Evolutionary conservation across 345 rosid species (phyloP).

Genomic region (Diplotaxis tenuifolia): DNA sequence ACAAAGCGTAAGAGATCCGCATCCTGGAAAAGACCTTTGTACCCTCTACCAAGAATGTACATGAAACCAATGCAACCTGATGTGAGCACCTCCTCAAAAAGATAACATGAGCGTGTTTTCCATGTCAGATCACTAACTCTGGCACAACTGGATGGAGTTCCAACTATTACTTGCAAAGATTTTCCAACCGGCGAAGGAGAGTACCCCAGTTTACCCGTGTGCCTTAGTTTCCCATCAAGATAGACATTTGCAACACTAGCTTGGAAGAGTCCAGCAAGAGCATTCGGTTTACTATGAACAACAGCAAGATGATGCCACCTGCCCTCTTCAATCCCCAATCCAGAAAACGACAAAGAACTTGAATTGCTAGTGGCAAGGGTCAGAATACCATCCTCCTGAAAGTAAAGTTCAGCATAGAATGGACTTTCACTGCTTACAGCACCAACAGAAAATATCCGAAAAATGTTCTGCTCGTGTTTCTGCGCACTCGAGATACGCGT

Average conservation of each 20-base stretch:
- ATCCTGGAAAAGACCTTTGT: constrained; percentile 97
- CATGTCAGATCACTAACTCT: constrained; percentile 79
- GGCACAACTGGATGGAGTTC: constrained; percentile 80
- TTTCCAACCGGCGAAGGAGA: constrained; percentile 96
- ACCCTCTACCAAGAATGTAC: constrained; percentile 97
- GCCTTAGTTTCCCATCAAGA: constrained; percentile 93
- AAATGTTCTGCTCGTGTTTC: constrained; percentile 58
- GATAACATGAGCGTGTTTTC: constrained; percentile 96
- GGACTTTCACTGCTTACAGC: constrained; percentile 67
- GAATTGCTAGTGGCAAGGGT: constrained; percentile 98
- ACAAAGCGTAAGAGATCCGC: constrained; percentile 92
- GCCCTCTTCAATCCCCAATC: constrained; percentile 90
- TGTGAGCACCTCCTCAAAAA: constrained; percentile 97
- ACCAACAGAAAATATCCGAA: constrained; percentile 94
- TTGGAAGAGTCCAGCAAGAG: constrained; percentile 99
- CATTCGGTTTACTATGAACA: constrained; percentile 99
- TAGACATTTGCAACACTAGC: constrained; percentile 96
- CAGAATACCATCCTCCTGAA: constrained; percentile 88
- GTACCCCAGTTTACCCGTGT: constrained; percentile 96
- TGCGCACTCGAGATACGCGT: constrained; percentile 46
- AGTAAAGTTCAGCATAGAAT: constrained; percentile 85
- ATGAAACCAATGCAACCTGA: constrained; percentile 95
- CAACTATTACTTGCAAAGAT: constrained; percentile 89
- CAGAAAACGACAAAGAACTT: constrained; percentile 82
- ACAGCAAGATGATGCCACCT: constrained; percentile 99